Base-by-base conservation (phyloP, 2,329 filamentous ascomycete species). In the Diaporthe destruens region DNA sequence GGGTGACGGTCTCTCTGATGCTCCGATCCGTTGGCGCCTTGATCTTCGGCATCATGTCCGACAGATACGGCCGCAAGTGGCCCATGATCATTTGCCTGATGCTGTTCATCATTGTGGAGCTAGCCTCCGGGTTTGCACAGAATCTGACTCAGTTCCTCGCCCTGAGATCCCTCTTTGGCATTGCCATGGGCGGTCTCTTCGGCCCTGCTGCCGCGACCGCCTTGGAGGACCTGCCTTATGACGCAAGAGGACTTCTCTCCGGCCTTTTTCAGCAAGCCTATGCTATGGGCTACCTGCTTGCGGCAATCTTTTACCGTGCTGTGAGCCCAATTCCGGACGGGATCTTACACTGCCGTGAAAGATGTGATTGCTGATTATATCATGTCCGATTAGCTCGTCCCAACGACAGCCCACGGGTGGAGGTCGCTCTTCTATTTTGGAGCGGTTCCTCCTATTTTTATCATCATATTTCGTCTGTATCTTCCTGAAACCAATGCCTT, bases 361-460 rank as follows among this genome's bases (percentile, higher is more conserved):
- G n/a, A 51, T 6, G 4, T 3, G 20, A 11, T 23, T n/a, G 6
- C 63, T 67, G 14, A 67, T 34, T 0, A n/a, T 4, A 1, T 42
- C 36, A 16, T 36, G 1, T 6, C 20, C 12, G 18, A 14, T 0
- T 1, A 67, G 63, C 87, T 96, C 6, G 89, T 95, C 61, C 85
- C 93, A 80, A 96, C 94, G 1, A 96, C 94, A 0, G 81, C 89
- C 0, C 91, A 97, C 79, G 91, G 88, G 69, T 97, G 95, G 95
- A 87, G 94, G 12, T 94, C 94, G 0, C 85, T 97, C 0, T 97
- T 91, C 85, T 97, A 94, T 94, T 97, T 97, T 80, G 94, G 92
- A 12, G 93, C 94, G 6, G 89, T 91, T 42, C 93, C 94, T 0
- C 95, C 95, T 0, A 87, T 94, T 1, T 80, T 97, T 34, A 92